phyloP scores from a whole-genome alignment of 257 asterid genomes.

The Fraxinus quadrangulata region DNA sequence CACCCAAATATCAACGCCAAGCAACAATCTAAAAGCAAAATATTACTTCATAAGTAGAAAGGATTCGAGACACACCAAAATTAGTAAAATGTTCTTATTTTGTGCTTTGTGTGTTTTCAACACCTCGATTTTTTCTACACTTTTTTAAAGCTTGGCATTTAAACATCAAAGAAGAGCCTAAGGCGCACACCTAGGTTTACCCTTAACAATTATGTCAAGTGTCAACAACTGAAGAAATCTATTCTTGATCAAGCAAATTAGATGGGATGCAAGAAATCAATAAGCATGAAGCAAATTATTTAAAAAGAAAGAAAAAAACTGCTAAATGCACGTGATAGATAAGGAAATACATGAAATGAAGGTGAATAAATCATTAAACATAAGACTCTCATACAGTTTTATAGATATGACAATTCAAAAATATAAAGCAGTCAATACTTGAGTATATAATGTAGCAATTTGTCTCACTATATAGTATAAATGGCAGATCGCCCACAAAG shows the following conservation, averaged over 20 bases:
- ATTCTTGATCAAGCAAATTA: background rate
- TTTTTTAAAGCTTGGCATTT: too few relatives aligned
- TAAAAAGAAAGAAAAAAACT: background rate
- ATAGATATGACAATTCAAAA: background rate
- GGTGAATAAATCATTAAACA: background rate
- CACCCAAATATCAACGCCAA: too few relatives aligned
- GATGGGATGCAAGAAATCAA: background rate
- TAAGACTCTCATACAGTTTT: background rate
- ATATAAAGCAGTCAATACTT: background rate
- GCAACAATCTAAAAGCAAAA: too few relatives aligned
- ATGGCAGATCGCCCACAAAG: background rate
- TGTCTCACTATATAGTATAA: background rate
- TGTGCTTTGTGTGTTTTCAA: too few relatives aligned
- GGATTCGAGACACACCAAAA: too few relatives aligned
- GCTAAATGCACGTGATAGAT: background rate
- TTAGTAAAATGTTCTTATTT: too few relatives aligned
- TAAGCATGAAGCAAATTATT: background rate
- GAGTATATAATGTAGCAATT: background rate
- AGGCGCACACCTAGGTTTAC: too few relatives aligned
- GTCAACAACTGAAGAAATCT: background rate
- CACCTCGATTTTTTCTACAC: too few relatives aligned
- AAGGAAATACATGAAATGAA: background rate
- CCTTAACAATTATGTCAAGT: background rate
- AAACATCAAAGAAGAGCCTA: too few relatives aligned
- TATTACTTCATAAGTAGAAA: too few relatives aligned